Evolutionary conservation across 208 protist species (phyloP), one percentile per base, ranked within the genome.

Genomic region (Phytomonas serpens): DNA sequence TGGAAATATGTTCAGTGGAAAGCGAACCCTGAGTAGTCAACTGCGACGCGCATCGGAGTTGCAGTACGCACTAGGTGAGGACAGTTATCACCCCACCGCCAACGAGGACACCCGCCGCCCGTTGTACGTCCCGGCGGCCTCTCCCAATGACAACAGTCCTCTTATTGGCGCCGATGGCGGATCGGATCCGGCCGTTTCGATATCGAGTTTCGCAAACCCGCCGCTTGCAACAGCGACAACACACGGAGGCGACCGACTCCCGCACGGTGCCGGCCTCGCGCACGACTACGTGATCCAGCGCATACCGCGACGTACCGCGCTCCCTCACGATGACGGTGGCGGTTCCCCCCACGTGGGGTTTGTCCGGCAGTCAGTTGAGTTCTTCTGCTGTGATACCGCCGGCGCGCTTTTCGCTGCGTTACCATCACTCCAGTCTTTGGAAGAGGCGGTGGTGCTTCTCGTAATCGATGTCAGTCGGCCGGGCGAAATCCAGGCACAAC

Each of bases 341-440:
- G 34, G 47, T 14, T n/a, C 61, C 29, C 61, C 68, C 0, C 36
- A 74, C 16, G 47, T 19, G 47, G 47, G 47, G 47, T 27, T 57
- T 19, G 6, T 57, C 47, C 47, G 47, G 66, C 27, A 29, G 33
- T 42, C 72, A 4, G 82, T 82, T 11, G 91, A 93, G 73, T 93
- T 93, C 61, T 96, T 90, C 69, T 93, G 88, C 76, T 96, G 91
- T 71, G 91, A 96, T 77, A 80, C 76, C 29, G 79, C 82, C 4
- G 88, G 87, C 61, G 87, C 85, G 31, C 77, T 96, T n/a, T 33
- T 80, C 37, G 81, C 80, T 67, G 91, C 91, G 29, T 77, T 96
- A 33, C 91, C 91, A 11, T 84, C 83, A 7, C 67, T 93, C 7
- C 76, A 84, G 51, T 72, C 87, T 9, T 71, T 96, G 36, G 70